Base-by-base conservation (phyloP, 2,329 filamentous ascomycete species). In the Capronia coronata region DNA sequence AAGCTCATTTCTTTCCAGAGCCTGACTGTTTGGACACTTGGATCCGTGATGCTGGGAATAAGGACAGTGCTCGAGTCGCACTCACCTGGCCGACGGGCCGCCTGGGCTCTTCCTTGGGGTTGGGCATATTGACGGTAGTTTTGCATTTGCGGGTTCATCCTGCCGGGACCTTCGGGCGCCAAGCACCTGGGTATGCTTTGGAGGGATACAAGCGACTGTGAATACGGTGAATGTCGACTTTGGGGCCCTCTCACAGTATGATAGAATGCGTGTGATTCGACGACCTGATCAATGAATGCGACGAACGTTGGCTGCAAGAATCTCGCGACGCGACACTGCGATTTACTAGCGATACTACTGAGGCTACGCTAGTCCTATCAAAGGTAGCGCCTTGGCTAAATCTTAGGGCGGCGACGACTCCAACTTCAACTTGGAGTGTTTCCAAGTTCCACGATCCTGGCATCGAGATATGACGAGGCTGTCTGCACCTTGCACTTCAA, bases 61-160 rank as follows among this genome's bases (percentile, higher is more conserved):
- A 7, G 16, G 21, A 32, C 16, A 21, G 49, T 42, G 43, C 32
- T 46, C 39, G 43, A 18, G 23, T 37, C 34, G 34, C 40, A 56
- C 59, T 61, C 52, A 61, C 59, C 59, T 55, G 57, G 57, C 39
- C 57, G 49, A 50, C 55, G 57, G 34, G 52, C 43, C 34, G 51
- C 40, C 40, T 51, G 55, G 42, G 51, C 27, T 37, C 53, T 55
- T 35, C 25, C 55, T 52, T 58, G 57, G 19, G 56, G 48, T 48
- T 58, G 59, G 40, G 55, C 52, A 51, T 57, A 61, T 37, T 57
- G 59, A 30, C 55, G 46, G 45, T 59, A 61, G 21, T 55, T 56
- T 32, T 58, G 58, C 53, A 61, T 58, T 49, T 59, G 57, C 2
- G 57, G 54, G 48, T 61, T 61, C 59, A 61, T 60, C 35, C n/a